Evolutionary conservation across 1,284 basidiomycete genomes (phyloP).

Genomic region (Ceratobasidium sp.): DNA sequence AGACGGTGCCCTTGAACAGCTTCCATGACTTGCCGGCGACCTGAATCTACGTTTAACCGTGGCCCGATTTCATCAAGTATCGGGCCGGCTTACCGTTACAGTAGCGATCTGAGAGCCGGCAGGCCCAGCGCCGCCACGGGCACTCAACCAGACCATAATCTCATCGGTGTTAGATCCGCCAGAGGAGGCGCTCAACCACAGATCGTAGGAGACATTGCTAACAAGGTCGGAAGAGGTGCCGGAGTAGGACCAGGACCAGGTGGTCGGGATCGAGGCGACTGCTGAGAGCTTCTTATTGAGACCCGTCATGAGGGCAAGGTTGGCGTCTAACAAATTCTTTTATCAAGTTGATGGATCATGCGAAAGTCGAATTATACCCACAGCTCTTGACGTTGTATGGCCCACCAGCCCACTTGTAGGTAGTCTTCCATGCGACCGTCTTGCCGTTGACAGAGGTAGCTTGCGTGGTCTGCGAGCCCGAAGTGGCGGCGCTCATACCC

Average conservation of each 20-base stretch:
- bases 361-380: background rate
- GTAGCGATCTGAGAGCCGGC: conserved; percentile 58
- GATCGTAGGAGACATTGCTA: conserved; percentile 59
- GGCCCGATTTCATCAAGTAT: background rate
- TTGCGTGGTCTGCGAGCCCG: conserved; percentile 46
- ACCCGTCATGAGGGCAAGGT: conserved; percentile 43
- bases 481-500: conserved; percentile 43
- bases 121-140: conserved; percentile 57
- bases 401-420: conserved; percentile 47
- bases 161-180: conserved; percentile 56
- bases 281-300: conserved; percentile 56
- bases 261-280: conserved; percentile 56
- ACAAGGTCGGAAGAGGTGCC: conserved; percentile 57
- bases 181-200: conserved; percentile 57
- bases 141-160: conserved; percentile 60
- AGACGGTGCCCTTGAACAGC: conserved; percentile 58
- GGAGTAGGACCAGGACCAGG: conserved; percentile 58
- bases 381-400: conserved; percentile 49
- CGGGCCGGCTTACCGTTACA: conserved; percentile 47
- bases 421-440: conserved; percentile 47
- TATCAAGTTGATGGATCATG: background rate
- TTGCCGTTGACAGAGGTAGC: conserved; percentile 39
- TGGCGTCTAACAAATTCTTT: conserved; percentile 35
- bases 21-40: conserved; percentile 52
- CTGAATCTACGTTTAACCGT: conserved; percentile 5